These are phyloP conservation scores for Artomyces pyxidatus DNA, from an alignment of 768 basidiomycete species.

Conservation along the genomic window DNA sequence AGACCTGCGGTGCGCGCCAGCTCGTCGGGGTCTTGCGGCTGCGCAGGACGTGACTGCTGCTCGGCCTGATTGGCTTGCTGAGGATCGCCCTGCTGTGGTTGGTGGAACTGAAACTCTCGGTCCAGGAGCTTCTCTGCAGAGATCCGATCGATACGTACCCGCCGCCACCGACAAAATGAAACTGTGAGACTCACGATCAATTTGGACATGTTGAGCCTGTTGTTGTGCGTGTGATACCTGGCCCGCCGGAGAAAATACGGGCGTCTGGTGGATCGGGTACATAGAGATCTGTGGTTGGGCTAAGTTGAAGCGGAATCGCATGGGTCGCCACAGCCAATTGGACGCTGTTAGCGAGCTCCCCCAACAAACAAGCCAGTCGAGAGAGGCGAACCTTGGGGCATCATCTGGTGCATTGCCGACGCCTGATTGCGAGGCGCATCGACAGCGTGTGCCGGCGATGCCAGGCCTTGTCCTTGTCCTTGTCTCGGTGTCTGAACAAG, in stretches of 20 bases:
- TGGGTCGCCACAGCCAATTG: no score
- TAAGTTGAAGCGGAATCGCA: no score
- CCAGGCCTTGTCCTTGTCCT: no score
- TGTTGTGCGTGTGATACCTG: conserved; percentile 6
- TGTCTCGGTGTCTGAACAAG: conserved; percentile 30
- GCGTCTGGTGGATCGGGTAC: conserved; percentile 27
- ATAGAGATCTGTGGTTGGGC: conserved; percentile 4
- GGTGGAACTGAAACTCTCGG: conserved; percentile 36
- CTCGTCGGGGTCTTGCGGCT: conserved; percentile 46
- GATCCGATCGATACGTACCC: no score
- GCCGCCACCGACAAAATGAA: no score
- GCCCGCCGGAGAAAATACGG: conserved; percentile 18
- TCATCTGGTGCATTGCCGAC: no score
- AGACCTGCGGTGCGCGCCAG: conserved; percentile 75
- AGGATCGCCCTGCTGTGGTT: conserved; percentile 9
- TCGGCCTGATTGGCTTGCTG: background rate
- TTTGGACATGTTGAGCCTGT: conserved; percentile 19
- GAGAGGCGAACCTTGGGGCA: no score
- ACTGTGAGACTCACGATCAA: conserved; percentile 40
- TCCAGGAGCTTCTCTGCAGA: conserved; percentile 29
- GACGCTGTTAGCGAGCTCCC: no score
- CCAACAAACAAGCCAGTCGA: no score
- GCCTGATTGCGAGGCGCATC: no score
- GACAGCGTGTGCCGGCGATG: no score
- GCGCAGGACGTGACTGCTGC: conserved; percentile 6